Evolutionary conservation across 768 basidiomycete genomes (phyloP), one percentile per base, ranked within the genome.

Genomic region (Collybia mongolica): DNA sequence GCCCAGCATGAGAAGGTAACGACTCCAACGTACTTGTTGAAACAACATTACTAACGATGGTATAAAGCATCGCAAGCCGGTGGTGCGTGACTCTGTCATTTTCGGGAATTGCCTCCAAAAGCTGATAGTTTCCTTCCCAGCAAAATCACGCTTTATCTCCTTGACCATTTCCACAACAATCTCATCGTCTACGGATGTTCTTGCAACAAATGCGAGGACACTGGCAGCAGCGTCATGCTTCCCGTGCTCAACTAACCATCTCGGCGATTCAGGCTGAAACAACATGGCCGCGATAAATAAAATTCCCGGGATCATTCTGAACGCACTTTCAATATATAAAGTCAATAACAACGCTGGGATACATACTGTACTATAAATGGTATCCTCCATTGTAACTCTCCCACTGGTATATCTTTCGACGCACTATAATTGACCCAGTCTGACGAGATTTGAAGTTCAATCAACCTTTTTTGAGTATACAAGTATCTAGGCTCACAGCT

Each of bases 201-300:
- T 60, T 32, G 54, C 59, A 1, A 65, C 63, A 41, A 62, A 77
- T 3, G 74, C 75, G 4, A 76, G 67, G 6, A 64, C 69, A 15
- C 26, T 59, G 0, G 69, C 71, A 15, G 79, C 80, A 12, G 67
- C 66, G 12, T 72, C 71, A 28, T 73, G 68, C 32, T 68, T 65
- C 22, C 68, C 65, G 44, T 72, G 68, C 57, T 80, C 79, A 19
- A 76, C 78, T 19, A 82, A 62, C 76, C 76, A 81, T n/a, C 80
- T 69, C 11, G 81, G 81, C 0, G 80, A 81, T 55, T 82, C 81
- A 5, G 79, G 76, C 49, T 80, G 76, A 46, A 72, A 72, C 6
- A 71, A 40, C 74, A 82, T 79, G 5, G 66, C 59, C 29, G 72
- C 48, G 6, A 76, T 56, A 55, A 84, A 76, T 0, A 83, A 52